Conservation (phyloP, 768 basidiomycete species). For the Collybia sp. region DNA sequence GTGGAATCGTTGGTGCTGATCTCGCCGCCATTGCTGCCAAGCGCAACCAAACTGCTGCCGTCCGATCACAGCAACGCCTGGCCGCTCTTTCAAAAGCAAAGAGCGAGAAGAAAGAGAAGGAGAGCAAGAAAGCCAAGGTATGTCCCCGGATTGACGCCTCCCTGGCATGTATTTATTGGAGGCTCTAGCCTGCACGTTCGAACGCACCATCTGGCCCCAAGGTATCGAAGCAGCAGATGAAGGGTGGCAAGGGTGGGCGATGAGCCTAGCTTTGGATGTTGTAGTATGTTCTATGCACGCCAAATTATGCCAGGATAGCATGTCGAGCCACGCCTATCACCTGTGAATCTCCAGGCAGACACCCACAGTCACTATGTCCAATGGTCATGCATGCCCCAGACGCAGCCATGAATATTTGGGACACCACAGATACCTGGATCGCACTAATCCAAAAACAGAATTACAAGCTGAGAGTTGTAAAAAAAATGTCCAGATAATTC, state of each 20-base stretch:
- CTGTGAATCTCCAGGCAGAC: too few relatives aligned
- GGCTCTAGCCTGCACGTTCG: slow-evolving; percentile 47
- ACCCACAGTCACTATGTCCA: too few relatives aligned
- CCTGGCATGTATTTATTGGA: slow-evolving; percentile 4
- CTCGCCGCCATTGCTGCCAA: slow-evolving; percentile 86
- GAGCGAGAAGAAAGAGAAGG: slow-evolving; percentile 95
- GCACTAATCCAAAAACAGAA: too few relatives aligned
- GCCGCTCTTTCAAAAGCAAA: slow-evolving; percentile 93
- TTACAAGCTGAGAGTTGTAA: too few relatives aligned
- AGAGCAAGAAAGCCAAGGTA: slow-evolving; percentile 85
- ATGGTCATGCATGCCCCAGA: too few relatives aligned
- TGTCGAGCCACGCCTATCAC: too few relatives aligned
- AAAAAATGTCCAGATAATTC: too few relatives aligned
- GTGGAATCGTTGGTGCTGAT: slow-evolving; percentile 97
- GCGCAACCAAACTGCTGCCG: slow-evolving; percentile 87
- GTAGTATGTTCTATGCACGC: too few relatives aligned
- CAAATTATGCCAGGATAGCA: too few relatives aligned
- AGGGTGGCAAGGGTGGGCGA: slow-evolving; percentile 80
- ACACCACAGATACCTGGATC: too few relatives aligned
- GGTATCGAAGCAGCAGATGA: slow-evolving; percentile 95
- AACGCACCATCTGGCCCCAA: slow-evolving; percentile 62
- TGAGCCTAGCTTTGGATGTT: slow-evolving; percentile 25
- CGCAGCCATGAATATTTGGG: too few relatives aligned
- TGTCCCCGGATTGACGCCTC: slow-evolving; percentile 13
- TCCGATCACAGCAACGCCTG: slow-evolving; percentile 74